These are phyloP conservation scores for Plasmodium inui DNA, from an alignment of 169 alveolate species.

Conservation along the genomic window DNA sequence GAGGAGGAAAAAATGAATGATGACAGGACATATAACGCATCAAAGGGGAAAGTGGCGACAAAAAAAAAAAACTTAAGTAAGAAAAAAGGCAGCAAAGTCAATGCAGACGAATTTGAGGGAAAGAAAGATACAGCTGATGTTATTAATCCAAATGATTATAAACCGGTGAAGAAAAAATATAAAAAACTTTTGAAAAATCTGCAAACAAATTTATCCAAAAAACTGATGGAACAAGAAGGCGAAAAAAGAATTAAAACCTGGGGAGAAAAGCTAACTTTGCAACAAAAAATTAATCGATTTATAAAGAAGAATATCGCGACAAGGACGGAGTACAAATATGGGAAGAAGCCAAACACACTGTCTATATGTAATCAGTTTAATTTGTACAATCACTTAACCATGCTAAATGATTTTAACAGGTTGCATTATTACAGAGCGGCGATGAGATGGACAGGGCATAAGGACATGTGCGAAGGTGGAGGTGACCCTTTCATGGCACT, in stretches of 20 bases:
- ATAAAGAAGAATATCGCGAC: conserved; percentile 78
- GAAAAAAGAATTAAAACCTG: conserved; percentile 82
- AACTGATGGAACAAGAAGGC: conserved; percentile 27
- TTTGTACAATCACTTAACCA: conserved; percentile 85
- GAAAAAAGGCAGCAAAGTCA: neutral
- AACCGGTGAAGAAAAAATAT: conserved; percentile 42
- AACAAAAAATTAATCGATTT: conserved; percentile 80
- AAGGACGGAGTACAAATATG: conserved; percentile 81
- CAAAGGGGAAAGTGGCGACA: neutral
- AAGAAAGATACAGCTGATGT: neutral
- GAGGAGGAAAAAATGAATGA: neutral
- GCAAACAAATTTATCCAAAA: conserved; percentile 28
- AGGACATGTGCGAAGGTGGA: neutral
- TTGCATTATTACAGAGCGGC: conserved; percentile 88
- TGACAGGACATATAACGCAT: neutral
- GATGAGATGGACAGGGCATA: conserved; percentile 86
- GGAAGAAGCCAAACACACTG: conserved; percentile 83
- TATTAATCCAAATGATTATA: neutral
- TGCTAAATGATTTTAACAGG: conserved; percentile 86
- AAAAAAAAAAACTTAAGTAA: neutral
- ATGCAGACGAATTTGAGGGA: neutral
- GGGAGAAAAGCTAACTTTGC: conserved; percentile 77
- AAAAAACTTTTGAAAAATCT: conserved; percentile 46
- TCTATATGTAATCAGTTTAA: conserved; percentile 85
- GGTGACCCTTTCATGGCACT: neutral